Conservation (phyloP, 495 filamentous ascomycete genomes). For the Penicillium bovifimosum region DNA sequence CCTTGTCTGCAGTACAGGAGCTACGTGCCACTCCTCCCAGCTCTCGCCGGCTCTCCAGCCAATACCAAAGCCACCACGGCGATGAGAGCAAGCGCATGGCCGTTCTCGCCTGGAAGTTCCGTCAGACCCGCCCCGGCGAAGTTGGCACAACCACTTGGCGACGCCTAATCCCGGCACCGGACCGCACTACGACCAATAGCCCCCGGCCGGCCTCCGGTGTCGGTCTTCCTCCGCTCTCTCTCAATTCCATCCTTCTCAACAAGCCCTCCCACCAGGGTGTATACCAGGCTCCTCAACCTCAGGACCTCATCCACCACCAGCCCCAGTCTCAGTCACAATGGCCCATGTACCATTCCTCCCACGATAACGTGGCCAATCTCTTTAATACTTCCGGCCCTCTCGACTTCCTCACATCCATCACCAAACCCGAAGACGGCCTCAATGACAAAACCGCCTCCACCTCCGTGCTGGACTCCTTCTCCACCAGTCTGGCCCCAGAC, state of each 20-base stretch:
- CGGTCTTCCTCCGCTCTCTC: conserved; percentile 38
- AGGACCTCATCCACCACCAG: conserved; percentile 31
- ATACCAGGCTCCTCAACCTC: conserved; percentile 33
- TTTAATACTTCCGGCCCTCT: conserved; percentile 32
- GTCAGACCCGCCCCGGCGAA: conserved; percentile 37
- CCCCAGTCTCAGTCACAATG: conserved; percentile 32
- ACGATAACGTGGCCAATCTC: conserved; percentile 35
- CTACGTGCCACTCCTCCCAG: conserved; percentile 34
- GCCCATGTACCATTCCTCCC: conserved; percentile 34
- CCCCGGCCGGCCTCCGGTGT: conserved; percentile 30
- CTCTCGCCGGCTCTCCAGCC: conserved; percentile 28
- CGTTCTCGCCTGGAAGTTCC: conserved; percentile 51
- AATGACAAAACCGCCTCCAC: conserved; percentile 38
- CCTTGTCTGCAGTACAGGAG: conserved; percentile 48
- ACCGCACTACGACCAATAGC: conserved; percentile 36
- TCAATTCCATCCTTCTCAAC: conserved; percentile 36
- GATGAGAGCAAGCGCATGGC: conserved; percentile 43
- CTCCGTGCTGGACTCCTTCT: conserved; percentile 39
- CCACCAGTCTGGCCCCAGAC: conserved; percentile 28
- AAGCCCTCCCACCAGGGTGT: conserved; percentile 27
- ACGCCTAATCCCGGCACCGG: conserved; percentile 40
- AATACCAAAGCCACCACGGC: conserved; percentile 23
- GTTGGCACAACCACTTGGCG: conserved; percentile 51
- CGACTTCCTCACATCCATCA: conserved; percentile 37
- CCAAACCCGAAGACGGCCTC: conserved; percentile 33